A percentile compares a stretch with the other conserved stretches of the same genome.
phyloP scores from a whole-genome alignment of 768 basidiomycete species.

The Gelatoporia subvermispora region DNA sequence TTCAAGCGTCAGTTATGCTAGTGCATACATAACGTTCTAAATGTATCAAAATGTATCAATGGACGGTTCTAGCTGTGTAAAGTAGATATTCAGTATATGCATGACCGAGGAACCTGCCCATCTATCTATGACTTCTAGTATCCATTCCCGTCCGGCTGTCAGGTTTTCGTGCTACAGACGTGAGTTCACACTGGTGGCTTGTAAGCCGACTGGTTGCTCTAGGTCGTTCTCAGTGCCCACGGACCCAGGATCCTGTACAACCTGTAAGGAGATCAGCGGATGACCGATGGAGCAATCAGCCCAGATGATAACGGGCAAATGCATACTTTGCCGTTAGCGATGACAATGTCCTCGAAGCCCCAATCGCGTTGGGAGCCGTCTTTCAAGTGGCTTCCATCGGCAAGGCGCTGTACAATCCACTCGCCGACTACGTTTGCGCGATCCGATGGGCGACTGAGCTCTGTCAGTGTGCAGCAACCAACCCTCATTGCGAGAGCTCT shows the following conservation, averaged over 20 bases:
- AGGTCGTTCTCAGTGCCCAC: conserved; percentile 59
- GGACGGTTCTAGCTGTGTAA: no score
- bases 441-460: conserved; percentile 36
- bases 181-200: conserved; percentile 22
- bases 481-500: conserved; percentile 49
- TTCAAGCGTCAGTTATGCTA: conserved; percentile 96
- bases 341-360: conserved; percentile 74
- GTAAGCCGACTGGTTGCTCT: conserved; percentile 54
- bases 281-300: not conserved
- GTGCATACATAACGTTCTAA: conserved; percentile 71
- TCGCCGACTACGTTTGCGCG: conserved; percentile 28
- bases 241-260: conserved; percentile 64
- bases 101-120: not conserved
- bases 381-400: conserved; percentile 53
- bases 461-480: conserved; percentile 74
- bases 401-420: conserved; percentile 47
- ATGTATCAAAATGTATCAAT: not conserved
- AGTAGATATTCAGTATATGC: not conserved
- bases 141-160: not conserved
- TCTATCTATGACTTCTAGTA: not conserved
- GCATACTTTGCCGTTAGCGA: conserved; percentile 56
- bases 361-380: conserved; percentile 64
- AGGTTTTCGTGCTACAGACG: conserved; percentile 7
- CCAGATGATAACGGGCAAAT: no score
- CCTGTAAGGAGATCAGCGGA: conserved; percentile 32